Conservation (phyloP, 169 alveolate genomes). For the Plasmodium knowlesi region DNA sequence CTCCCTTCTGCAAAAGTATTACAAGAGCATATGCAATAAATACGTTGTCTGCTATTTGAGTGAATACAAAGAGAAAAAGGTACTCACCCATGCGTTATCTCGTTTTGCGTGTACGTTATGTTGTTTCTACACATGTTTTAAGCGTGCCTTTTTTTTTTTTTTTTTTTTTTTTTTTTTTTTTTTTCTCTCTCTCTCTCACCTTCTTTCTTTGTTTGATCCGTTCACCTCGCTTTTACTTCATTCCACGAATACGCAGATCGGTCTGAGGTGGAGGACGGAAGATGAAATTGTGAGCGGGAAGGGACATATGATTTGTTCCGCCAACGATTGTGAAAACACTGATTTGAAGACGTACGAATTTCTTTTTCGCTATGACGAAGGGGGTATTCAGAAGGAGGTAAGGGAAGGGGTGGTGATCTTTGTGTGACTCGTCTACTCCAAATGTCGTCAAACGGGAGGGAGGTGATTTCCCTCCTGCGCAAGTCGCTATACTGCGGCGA, state of each 20-base stretch:
- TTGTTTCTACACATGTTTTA: neutral
- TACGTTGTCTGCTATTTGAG: conserved; percentile 57
- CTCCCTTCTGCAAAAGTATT: conserved; percentile 67
- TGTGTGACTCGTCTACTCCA: neutral
- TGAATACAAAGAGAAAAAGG: conserved; percentile 28
- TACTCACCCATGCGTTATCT: neutral
- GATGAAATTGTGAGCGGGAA: conserved; percentile 63
- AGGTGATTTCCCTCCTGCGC: too few species aligned
- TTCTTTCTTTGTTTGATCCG: neutral
- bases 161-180: neutral
- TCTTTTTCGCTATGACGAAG: conserved; percentile 41
- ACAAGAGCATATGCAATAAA: conserved; percentile 51
- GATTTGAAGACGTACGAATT: conserved; percentile 44
- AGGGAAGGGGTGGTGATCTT: neutral
- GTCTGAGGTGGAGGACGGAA: conserved; percentile 75
- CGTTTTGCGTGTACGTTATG: neutral
- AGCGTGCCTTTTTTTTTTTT: neutral
- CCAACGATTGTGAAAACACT: conserved; percentile 55
- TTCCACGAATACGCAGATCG: conserved; percentile 20
- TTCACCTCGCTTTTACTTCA: neutral
- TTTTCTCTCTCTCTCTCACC: too few species aligned
- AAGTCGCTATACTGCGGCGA: too few species aligned
- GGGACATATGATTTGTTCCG: conserved; percentile 54
- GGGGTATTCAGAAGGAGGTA: conserved; percentile 29
- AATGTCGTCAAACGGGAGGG: neutral